Percentiles rank a stretch among this genome's conserved stretches.
phyloP scores from a whole-genome alignment of 768 basidiomycete species.

The Mycena crocata region DNA sequence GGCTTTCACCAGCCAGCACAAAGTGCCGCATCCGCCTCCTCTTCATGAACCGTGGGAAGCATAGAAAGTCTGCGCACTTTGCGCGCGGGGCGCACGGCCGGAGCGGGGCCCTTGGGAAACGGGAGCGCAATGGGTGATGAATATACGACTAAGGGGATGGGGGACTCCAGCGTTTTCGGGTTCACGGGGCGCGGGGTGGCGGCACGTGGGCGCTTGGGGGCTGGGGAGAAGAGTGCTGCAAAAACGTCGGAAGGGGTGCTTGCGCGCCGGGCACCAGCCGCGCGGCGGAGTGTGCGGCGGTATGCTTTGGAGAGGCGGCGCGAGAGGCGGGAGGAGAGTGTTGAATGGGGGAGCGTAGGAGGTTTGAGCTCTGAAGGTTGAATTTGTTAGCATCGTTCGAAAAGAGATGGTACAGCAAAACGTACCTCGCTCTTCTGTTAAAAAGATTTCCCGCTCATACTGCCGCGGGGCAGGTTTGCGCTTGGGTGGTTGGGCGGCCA shows the following conservation, averaged over 20 bases:
- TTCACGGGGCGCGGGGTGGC: slow-evolving; percentile 5
- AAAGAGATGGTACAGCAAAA: neutral
- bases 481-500: neutral
- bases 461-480: neutral
- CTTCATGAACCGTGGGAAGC: slow-evolving; percentile 9
- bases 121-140: slow-evolving; percentile 17
- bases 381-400: neutral
- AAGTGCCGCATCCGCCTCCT: neutral
- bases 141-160: slow-evolving; percentile 5
- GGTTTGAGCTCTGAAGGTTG: slow-evolving; percentile 2
- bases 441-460: slow-evolving; percentile 11
- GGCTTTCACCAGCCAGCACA: slow-evolving; percentile 26
- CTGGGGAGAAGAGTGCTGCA: slow-evolving; percentile 5
- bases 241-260: neutral
- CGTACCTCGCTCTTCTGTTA: slow-evolving; percentile 15
- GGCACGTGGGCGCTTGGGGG: slow-evolving; percentile 1
- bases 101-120: slow-evolving; percentile 20
- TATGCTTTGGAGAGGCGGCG: neutral
- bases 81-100: slow-evolving; percentile 10
- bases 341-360: neutral
- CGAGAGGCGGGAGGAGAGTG: neutral
- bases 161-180: slow-evolving; percentile 8
- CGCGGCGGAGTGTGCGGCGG: slow-evolving; percentile 17
- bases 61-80: neutral
- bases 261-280: neutral